A percentile compares a stretch with the other conserved stretches of the same genome.
Conservation (phyloP, 495 filamentous ascomycete genomes). For the Cladorrhinum samala region DNA sequence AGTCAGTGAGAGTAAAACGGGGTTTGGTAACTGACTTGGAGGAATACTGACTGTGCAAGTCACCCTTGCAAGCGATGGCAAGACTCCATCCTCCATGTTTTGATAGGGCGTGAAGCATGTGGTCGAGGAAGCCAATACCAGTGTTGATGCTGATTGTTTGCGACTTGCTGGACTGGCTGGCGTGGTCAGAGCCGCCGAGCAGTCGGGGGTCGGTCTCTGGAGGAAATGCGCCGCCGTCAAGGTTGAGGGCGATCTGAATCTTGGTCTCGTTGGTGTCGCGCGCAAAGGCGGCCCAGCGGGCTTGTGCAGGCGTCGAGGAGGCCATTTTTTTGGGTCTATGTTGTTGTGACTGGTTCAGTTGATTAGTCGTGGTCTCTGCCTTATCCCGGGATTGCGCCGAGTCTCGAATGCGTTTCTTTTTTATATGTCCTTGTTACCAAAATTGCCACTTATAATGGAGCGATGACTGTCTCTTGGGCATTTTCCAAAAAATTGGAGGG, state of each 20-base stretch:
- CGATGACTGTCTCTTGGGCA: not conserved
- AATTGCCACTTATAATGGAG: not conserved
- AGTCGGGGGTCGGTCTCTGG: conserved; percentile 44
- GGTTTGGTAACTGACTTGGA: not conserved
- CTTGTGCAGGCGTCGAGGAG: conserved; percentile 21
- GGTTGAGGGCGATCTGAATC: conserved; percentile 81
- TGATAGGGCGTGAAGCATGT: conserved; percentile 95
- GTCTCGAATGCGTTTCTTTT: not conserved
- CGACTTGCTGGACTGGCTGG: conserved; percentile 68
- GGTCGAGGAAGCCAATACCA: conserved; percentile 97
- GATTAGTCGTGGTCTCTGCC: not conserved
- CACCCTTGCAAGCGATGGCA: conserved; percentile 71
- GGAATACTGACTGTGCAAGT: conserved; percentile 70
- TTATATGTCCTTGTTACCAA: too few species aligned
- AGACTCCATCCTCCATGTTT: conserved; percentile 95
- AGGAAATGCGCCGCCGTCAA: conserved; percentile 82
- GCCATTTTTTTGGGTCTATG: conserved; percentile 28
- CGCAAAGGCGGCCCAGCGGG: conserved; percentile 66
- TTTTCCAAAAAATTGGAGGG: not conserved
- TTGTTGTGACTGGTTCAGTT: not conserved
- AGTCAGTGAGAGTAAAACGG: not conserved
- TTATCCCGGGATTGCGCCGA: not conserved
- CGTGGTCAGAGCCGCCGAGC: conserved; percentile 53
- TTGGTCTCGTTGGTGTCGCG: conserved; percentile 97
- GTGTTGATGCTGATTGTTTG: conserved; percentile 86